These are phyloP conservation scores for Barnettozyma vustinii DNA, from an alignment of 805 yeast genomes.

Conservation along the genomic window DNA sequence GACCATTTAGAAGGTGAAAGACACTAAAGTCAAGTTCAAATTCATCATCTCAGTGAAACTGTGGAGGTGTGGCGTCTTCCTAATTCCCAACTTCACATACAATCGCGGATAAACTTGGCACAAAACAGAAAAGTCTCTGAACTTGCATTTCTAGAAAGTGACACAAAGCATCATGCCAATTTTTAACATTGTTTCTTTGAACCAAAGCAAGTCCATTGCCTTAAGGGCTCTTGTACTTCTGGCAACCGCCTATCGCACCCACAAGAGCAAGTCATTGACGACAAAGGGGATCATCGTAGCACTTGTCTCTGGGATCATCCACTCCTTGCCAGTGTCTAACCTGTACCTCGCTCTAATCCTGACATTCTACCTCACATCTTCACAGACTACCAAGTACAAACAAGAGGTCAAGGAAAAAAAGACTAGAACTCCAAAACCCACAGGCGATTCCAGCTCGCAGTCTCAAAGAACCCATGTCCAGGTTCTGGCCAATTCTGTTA, in stretches of 20 bases:
- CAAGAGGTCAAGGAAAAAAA: slow-evolving; percentile 29
- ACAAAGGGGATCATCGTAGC: slow-evolving; percentile 33
- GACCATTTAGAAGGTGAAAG: too few relatives aligned
- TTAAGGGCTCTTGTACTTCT: slow-evolving; percentile 12
- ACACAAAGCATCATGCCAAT: neutral
- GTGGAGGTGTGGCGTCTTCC: neutral
- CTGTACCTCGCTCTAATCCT: slow-evolving; percentile 29
- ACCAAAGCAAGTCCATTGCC: slow-evolving; percentile 7
- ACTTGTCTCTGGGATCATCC: slow-evolving; percentile 33
- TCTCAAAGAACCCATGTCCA: slow-evolving; percentile 36
- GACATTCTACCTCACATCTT: slow-evolving; percentile 34
- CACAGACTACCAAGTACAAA: slow-evolving; percentile 35
- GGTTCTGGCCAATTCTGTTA: slow-evolving; percentile 36
- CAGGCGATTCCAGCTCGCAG: slow-evolving; percentile 11
- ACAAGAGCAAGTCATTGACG: slow-evolving; percentile 32
- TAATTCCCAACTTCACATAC: neutral
- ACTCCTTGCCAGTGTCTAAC: slow-evolving; percentile 32
- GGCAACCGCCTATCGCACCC: slow-evolving; percentile 24
- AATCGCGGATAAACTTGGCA: too few relatives aligned
- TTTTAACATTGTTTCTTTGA: neutral
- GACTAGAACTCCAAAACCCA: slow-evolving; percentile 22
- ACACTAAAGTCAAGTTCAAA: too few relatives aligned
- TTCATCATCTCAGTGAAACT: neutral
- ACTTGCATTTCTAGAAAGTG: too few relatives aligned
- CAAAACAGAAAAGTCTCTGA: neutral